Evolutionary conservation across 306 rosid species (phyloP).

Genomic region (Myrica gale): DNA sequence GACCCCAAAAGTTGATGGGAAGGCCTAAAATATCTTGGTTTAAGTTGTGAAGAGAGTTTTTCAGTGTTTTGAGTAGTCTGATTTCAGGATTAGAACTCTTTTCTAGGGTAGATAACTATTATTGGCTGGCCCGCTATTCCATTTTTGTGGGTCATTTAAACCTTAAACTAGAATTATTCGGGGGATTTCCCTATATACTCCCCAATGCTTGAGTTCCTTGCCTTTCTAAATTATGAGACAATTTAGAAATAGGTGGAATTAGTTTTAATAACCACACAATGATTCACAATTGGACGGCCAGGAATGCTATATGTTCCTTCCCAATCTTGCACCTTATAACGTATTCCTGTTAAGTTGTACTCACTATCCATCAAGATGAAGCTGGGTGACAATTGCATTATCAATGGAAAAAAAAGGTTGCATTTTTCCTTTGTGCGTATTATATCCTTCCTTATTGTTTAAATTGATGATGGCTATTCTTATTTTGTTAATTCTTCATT

Average conservation of each 20-base stretch:
- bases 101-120: background rate
- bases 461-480: background rate
- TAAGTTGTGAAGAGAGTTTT: no score
- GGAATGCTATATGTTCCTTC: background rate
- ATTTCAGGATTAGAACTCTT: background rate
- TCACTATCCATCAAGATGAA: background rate
- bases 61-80: no score
- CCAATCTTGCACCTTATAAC: background rate
- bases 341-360: background rate
- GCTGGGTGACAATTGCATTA: background rate
- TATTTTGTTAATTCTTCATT: background rate
- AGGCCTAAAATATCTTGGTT: no score
- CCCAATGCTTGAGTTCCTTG: background rate
- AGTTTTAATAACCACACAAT: background rate
- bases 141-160: background rate
- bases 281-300: background rate
- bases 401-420: background rate
- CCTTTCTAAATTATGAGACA: background rate
- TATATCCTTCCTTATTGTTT: background rate
- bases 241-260: background rate
- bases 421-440: background rate
- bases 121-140: background rate
- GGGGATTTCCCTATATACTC: background rate
- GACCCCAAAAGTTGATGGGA: no score
- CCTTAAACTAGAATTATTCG: background rate